Percentiles rank a stretch among this genome's conserved stretches.
Conservation (phyloP, 495 filamentous ascomycete genomes). For the Podospora anserina region DNA sequence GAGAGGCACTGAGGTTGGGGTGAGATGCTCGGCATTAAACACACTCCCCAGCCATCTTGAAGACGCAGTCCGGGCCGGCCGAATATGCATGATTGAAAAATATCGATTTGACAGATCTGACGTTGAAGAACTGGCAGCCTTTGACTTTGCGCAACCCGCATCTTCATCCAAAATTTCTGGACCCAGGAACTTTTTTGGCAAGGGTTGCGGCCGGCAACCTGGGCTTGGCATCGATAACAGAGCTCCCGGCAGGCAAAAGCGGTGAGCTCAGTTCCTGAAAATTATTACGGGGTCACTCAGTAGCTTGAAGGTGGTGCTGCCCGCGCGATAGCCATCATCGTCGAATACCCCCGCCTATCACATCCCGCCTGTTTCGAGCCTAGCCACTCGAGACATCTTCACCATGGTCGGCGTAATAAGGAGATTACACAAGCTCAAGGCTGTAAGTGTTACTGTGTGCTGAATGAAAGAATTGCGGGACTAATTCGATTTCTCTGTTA, state of each 20-base stretch:
- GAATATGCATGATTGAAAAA: conserved; percentile 21
- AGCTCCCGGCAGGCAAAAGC: conserved; percentile 6
- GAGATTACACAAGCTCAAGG: conserved; percentile 74
- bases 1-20: conserved; percentile 35
- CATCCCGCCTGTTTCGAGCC: conserved; percentile 12
- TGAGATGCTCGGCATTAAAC: conserved; percentile 37
- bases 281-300: conserved; percentile 18
- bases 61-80: conserved; percentile 22
- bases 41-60: conserved; percentile 43
- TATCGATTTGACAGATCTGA: conserved; percentile 14
- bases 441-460: conserved; percentile 54
- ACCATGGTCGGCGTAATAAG: conserved; percentile 76
- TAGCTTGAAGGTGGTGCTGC: not conserved
- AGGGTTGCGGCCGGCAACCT: not conserved
- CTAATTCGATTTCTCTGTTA: conserved; percentile 21
- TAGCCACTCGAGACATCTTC: conserved; percentile 22
- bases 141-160: not conserved
- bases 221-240: not conserved
- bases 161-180: conserved; percentile 4
- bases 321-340: conserved; percentile 14
- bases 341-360: conserved; percentile 1
- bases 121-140: not conserved
- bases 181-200: conserved; percentile 1
- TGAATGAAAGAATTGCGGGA: not conserved
- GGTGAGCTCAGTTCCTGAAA: conserved; percentile 13